Evolutionary conservation across 2,329 filamentous ascomycete species (phyloP).

Genomic region (Aspergillus calidoustus): DNA sequence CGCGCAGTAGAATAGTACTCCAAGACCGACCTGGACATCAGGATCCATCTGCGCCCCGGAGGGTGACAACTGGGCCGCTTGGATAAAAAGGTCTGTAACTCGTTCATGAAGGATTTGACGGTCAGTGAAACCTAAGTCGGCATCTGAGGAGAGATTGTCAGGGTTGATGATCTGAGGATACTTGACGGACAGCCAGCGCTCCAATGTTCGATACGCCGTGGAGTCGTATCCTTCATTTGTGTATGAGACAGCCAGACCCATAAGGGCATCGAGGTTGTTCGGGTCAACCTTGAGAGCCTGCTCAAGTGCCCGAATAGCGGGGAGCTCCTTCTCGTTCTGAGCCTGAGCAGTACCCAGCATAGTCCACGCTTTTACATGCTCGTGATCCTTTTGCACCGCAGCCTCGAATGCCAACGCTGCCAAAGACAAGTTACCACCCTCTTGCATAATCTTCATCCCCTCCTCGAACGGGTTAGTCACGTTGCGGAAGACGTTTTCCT

Average conservation of each 20-base stretch:
- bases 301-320: constrained; percentile 91
- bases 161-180: constrained; percentile 82
- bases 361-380: constrained; percentile 92
- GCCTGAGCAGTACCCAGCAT: constrained; percentile 90
- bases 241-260: constrained; percentile 95
- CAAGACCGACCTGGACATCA: constrained; percentile 95
- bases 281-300: constrained; percentile 87
- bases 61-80: constrained; percentile 88
- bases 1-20: constrained; percentile 95
- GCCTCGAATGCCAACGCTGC: constrained; percentile 95
- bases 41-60: constrained; percentile 96
- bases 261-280: constrained; percentile 83
- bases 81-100: constrained; percentile 88
- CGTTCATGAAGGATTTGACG: constrained; percentile 86
- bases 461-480: constrained; percentile 87
- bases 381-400: constrained; percentile 84
- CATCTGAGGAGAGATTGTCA: constrained; percentile 70
- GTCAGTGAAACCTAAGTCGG: constrained; percentile 94
- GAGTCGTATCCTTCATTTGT: constrained; percentile 99
- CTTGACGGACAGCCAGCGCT: constrained; percentile 95
- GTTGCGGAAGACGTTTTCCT: constrained; percentile 86
- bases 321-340: constrained; percentile 97
- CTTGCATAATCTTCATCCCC: constrained; percentile 88
- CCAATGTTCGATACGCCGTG: constrained; percentile 92
- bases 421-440: constrained; percentile 90